These are phyloP conservation scores for Moniliophthora roreri DNA, from an alignment of 1,284 basidiomycete species.

Conservation along the genomic window DNA sequence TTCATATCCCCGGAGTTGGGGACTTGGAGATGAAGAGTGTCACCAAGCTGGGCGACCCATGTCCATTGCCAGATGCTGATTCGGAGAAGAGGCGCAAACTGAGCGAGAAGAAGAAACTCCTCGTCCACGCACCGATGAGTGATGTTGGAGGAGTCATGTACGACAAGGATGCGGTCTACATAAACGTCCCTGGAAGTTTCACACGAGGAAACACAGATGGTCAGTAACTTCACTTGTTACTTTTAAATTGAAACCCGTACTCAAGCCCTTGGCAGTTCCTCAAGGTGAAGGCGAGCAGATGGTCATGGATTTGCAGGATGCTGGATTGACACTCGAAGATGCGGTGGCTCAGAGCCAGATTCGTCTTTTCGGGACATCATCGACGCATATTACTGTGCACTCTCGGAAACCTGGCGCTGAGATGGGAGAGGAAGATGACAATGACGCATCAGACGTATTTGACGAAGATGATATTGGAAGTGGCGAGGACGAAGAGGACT, in stretches of 20 bases:
- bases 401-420: slow-evolving; percentile 17
- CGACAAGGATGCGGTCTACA: slow-evolving; percentile 98
- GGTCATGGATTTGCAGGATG: slow-evolving; percentile 97
- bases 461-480: slow-evolving; percentile 24
- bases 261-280: slow-evolving; percentile 41
- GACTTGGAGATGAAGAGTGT: slow-evolving; percentile 80
- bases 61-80: slow-evolving; percentile 89
- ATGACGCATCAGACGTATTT: slow-evolving; percentile 25
- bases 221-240: slow-evolving; percentile 29
- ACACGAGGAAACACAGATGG: slow-evolving; percentile 67
- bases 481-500: slow-evolving; percentile 25
- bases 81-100: slow-evolving; percentile 92
- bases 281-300: slow-evolving; percentile 95
- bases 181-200: slow-evolving; percentile 96
- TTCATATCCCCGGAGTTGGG: slow-evolving; percentile 96
- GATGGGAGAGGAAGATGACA: slow-evolving; percentile 33
- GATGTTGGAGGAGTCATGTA: slow-evolving; percentile 97
- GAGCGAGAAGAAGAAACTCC: slow-evolving; percentile 90
- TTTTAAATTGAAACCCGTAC: slow-evolving; percentile 1
- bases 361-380: slow-evolving; percentile 83
- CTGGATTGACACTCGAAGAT: slow-evolving; percentile 80
- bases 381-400: slow-evolving; percentile 49
- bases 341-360: slow-evolving; percentile 82
- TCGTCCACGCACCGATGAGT: slow-evolving; percentile 98
- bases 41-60: slow-evolving; percentile 85